Percentiles rank a stretch among this genome's conserved stretches.
Conservation (phyloP, 768 basidiomycete species). For the Rhodocollybia butyracea region DNA sequence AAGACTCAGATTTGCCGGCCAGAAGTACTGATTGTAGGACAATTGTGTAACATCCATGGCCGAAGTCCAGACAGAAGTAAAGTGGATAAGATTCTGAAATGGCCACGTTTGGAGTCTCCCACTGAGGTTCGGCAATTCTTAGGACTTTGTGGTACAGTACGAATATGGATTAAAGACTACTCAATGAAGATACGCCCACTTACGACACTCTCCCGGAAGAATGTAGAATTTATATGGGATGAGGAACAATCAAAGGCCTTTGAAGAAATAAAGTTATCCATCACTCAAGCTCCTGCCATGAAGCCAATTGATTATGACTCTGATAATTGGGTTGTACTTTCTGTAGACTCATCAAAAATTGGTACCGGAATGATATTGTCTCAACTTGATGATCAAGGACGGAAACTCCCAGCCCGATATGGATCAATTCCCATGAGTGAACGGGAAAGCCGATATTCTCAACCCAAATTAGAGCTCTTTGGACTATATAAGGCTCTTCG, state of each 20-base stretch:
- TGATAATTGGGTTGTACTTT: constrained; percentile 20
- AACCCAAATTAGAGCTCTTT: constrained; percentile 25
- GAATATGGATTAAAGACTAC: not conserved
- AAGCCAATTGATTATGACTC: constrained; percentile 27
- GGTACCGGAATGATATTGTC: constrained; percentile 7
- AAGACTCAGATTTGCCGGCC: constrained; percentile 26
- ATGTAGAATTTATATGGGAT: constrained; percentile 24
- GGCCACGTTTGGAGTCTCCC: constrained; percentile 12
- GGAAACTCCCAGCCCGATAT: not conserved
- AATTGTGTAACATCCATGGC: constrained; percentile 29
- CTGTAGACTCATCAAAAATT: constrained; percentile 28
- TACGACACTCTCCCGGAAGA: constrained; percentile 13
- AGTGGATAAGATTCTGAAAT: constrained; percentile 23
- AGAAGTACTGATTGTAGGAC: constrained; percentile 24
- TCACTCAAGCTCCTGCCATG: not conserved
- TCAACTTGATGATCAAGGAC: not conserved
- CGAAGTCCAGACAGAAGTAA: constrained; percentile 21
- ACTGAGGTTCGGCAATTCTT: constrained; percentile 21
- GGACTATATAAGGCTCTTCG: constrained; percentile 26
- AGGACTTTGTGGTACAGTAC: constrained; percentile 5
- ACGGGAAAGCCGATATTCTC: constrained; percentile 15
- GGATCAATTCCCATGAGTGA: constrained; percentile 16
- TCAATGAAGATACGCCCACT: constrained; percentile 12
- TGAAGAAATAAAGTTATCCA: too few relatives aligned
- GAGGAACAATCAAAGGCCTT: constrained; percentile 1